Conservation (phyloP, 345 rosid genomes). For the Conringia planisiliqua region DNA sequence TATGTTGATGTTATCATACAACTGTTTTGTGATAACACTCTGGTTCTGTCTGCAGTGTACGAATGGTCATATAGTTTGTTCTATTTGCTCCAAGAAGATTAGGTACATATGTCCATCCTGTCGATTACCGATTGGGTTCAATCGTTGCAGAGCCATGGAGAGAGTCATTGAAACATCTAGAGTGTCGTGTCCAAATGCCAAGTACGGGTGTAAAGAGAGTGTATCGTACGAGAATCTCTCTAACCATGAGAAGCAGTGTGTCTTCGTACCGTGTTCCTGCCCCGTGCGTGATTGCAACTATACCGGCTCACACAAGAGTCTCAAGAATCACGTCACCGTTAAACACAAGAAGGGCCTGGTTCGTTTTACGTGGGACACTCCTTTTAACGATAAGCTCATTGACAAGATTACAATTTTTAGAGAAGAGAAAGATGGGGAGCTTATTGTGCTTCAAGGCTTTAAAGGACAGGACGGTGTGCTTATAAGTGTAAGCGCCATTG, state of each 20-base stretch:
- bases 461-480: neutral
- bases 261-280: conserved; percentile 40
- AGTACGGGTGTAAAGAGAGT: conserved; percentile 38
- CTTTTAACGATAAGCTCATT: neutral
- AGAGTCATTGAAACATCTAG: conserved; percentile 37
- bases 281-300: conserved; percentile 41
- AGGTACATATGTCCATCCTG: conserved; percentile 40
- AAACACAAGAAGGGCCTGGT: conserved; percentile 23
- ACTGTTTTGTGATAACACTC: too few relatives aligned
- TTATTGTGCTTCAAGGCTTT: neutral
- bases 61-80: conserved; percentile 56
- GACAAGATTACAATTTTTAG: neutral
- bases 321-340: conserved; percentile 32
- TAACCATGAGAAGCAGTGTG: conserved; percentile 41
- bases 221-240: conserved; percentile 22
- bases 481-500: neutral
- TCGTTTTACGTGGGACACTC: neutral
- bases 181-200: conserved; percentile 37
- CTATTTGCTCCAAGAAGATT: conserved; percentile 34
- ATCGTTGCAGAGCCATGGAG: conserved; percentile 51
- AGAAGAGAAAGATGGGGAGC: neutral
- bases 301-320: conserved; percentile 28
- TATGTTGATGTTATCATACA: too few relatives aligned
- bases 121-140: neutral
- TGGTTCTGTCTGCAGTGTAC: conserved; percentile 29